Conservation (phyloP, 2,329 filamentous ascomycete genomes). For the Colletotrichum tropicale region DNA sequence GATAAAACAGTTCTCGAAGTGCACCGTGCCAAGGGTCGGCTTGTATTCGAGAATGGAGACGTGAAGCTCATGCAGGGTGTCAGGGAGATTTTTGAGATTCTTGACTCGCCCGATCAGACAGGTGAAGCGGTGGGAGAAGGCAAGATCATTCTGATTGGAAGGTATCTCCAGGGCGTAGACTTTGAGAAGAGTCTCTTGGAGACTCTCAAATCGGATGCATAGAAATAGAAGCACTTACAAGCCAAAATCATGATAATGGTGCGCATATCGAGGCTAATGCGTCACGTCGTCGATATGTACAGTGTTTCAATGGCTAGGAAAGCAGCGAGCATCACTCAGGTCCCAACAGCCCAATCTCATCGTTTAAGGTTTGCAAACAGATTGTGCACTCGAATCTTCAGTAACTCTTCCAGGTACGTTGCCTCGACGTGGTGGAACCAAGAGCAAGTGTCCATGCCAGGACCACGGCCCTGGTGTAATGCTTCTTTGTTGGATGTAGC, state of each 20-base stretch:
- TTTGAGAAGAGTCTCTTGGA: slow-evolving; percentile 50
- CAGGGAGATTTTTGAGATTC: slow-evolving; percentile 89
- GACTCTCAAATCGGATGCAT: background rate
- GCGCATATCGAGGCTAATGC: background rate
- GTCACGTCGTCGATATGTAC: background rate
- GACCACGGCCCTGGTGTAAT: background rate
- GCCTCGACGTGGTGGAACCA: background rate
- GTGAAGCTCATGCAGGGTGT: slow-evolving; percentile 89
- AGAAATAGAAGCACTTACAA: background rate
- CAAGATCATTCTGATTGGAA: slow-evolving; percentile 70
- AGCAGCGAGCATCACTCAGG: background rate
- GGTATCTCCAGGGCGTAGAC: slow-evolving; percentile 54
- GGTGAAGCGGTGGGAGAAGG: slow-evolving; percentile 39
- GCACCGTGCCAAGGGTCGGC: slow-evolving; percentile 84
- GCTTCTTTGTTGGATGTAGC: background rate
- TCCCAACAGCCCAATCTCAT: background rate
- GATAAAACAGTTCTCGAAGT: slow-evolving; percentile 69
- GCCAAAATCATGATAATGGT: background rate
- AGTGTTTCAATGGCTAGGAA: background rate
- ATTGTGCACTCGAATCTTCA: background rate
- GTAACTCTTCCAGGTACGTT: background rate
- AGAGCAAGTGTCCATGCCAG: background rate
- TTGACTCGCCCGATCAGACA: slow-evolving; percentile 58
- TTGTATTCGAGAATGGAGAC: slow-evolving; percentile 68
- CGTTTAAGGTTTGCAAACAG: background rate